These are phyloP conservation scores for Hyaloscypha finlandica DNA, from an alignment of 495 filamentous ascomycete species.

Conservation along the genomic window DNA sequence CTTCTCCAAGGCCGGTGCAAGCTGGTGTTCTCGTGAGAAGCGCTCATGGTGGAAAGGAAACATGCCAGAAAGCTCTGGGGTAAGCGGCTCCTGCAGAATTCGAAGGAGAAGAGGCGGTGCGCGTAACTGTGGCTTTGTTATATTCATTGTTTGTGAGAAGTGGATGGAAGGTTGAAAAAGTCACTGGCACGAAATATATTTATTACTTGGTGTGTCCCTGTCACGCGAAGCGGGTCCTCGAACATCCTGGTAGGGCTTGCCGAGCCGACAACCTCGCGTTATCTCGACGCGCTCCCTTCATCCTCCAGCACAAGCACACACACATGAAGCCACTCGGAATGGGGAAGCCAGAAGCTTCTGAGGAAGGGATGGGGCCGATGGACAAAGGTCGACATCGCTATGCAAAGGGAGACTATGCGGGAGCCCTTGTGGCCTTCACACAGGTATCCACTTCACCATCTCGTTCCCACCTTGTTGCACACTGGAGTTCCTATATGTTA, in stretches of 20 bases:
- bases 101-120: no score
- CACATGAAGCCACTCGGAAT: background rate
- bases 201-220: background rate
- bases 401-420: constrained; percentile 7
- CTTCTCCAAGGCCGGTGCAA: no score
- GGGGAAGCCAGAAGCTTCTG: background rate
- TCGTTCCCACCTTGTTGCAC: background rate
- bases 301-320: background rate
- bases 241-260: background rate
- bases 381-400: constrained; percentile 13
- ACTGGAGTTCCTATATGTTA: background rate
- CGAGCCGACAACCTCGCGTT: background rate
- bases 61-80: no score
- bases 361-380: constrained; percentile 3
- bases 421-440: constrained; percentile 12
- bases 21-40: no score
- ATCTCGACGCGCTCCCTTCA: background rate
- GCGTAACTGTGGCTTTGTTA: no score
- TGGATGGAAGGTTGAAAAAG: background rate
- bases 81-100: no score
- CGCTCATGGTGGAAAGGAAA: no score
- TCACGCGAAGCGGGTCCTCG: background rate
- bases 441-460: constrained; percentile 8
- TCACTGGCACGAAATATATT: background rate
- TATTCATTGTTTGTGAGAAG: no score